Base-by-base conservation (phyloP, 148 eudicot species). In the Camellia sinensis region DNA sequence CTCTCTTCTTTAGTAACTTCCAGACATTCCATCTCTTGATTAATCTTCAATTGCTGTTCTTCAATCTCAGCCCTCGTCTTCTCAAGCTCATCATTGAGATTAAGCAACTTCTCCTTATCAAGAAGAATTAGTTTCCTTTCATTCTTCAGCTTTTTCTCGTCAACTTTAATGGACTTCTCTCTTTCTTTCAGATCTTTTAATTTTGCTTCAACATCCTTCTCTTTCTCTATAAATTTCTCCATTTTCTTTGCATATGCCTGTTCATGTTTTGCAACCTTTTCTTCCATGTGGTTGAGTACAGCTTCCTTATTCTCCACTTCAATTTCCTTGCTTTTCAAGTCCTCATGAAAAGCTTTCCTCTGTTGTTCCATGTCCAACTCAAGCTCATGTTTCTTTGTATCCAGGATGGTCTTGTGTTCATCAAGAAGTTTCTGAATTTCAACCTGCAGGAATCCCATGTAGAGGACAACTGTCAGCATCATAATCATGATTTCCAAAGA, bases 371-470 rank as follows among this genome's bases (percentile, higher is more conserved):
- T 80, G 79, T 91, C 99, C 77, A 86, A 62, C 85, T 93, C 92
- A 87, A 93, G 87, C 71, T 88, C 92, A 54, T 72, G 79, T 62
- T 83, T 83, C 89, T 91, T 90, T 3, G 83, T 85, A 77, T 89
- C 92, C 81, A 96, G 80, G 82, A 85, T 79, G 82, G 83, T 78
- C 52, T 88, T 82, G 85, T 93, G 95, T 75, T 93, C 94, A 63
- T 96, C 97, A 85, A 93, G 77, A 82, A 92, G 94, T 84, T 91
- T 87, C 87, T 96, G 94, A 76, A 96, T 85, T 86, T 89, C 99
- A 71, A 65, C 83, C 99, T 96, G 89, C 84, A 80, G 54, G 74
- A 66, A 71, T 48, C 10, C 53, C 68, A 79, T 40, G 6, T 22
- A 68, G 74, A 82, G 11, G 37, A 41, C 5, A 68, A 63, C 18